phyloP scores from a whole-genome alignment of 495 filamentous ascomycete species.

The Ramalina peruviana region DNA sequence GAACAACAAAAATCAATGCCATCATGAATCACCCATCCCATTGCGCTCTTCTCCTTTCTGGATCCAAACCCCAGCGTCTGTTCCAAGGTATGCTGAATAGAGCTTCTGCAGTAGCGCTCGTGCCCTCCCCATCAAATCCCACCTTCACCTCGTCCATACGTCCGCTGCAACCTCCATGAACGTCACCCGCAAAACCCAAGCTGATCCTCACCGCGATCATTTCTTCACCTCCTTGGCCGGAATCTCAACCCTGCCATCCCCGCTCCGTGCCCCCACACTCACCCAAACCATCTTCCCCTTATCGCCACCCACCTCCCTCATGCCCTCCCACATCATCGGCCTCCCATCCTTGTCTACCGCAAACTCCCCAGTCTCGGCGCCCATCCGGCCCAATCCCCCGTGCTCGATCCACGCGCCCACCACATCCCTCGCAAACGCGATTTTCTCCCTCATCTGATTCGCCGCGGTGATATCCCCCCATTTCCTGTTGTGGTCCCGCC shows the following conservation, averaged over 20 bases:
- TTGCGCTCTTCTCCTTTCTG: no score
- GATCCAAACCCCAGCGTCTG: no score
- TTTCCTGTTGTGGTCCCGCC: constrained; percentile 15
- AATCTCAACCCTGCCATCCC: constrained; percentile 43
- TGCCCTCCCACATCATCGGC: constrained; percentile 44
- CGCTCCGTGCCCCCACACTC: constrained; percentile 61
- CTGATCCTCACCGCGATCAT: no score
- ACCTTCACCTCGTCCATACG: no score
- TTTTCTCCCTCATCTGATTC: constrained; percentile 69
- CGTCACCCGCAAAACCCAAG: no score
- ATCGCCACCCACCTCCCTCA: constrained; percentile 53
- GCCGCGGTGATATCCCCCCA: constrained; percentile 51
- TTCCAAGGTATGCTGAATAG: no score
- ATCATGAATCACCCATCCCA: no score
- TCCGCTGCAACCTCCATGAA: no score
- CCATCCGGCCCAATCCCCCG: constrained; percentile 49
- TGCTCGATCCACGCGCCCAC: constrained; percentile 59
- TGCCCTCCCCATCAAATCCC: no score
- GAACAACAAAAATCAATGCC: no score
- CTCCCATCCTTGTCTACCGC: constrained; percentile 22
- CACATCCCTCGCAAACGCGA: constrained; percentile 57
- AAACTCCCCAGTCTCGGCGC: constrained; percentile 28
- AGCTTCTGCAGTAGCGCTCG: no score
- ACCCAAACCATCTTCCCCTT: constrained; percentile 72
- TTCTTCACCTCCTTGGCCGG: background rate